A percentile compares a stretch with the other conserved stretches of the same genome.
phyloP scores from a whole-genome alignment of 2,329 filamentous ascomycete species.

The Fusarium paranaense region DNA sequence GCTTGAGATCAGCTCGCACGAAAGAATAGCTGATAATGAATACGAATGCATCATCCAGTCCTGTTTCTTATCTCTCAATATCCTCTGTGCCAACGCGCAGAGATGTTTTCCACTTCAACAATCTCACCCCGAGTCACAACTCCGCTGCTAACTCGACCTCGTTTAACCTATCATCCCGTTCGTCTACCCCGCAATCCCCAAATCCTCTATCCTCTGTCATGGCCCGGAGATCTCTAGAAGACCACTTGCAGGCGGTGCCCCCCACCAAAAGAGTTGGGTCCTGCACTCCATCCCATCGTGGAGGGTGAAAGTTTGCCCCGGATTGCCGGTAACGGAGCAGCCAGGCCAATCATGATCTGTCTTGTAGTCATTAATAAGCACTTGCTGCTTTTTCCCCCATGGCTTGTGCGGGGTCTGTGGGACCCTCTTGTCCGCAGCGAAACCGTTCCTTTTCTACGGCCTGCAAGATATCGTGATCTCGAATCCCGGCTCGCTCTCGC shows the following conservation, averaged over 20 bases:
- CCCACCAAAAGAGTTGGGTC: not conserved
- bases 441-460: not conserved
- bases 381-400: not conserved
- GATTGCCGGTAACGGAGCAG: slow-evolving; percentile 31
- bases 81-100: not conserved
- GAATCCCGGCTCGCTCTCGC: not conserved
- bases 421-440: not conserved
- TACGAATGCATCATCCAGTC: not conserved
- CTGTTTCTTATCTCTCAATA: not conserved
- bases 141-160: not conserved
- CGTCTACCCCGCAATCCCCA: slow-evolving; percentile 14
- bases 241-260: not conserved
- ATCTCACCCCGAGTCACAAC: not conserved
- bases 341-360: not conserved
- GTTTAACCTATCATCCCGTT: not conserved
- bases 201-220: not conserved
- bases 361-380: slow-evolving; percentile 6
- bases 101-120: not conserved
- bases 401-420: slow-evolving; percentile 5
- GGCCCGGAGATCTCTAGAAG: not conserved
- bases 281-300: not conserved
- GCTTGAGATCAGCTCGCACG: not conserved
- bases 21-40: not conserved
- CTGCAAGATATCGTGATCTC: slow-evolving; percentile 15
- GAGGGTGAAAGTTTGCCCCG: slow-evolving; percentile 4